phyloP scores from a whole-genome alignment of 805 yeast genomes.

The Yarrowia sp. region DNA sequence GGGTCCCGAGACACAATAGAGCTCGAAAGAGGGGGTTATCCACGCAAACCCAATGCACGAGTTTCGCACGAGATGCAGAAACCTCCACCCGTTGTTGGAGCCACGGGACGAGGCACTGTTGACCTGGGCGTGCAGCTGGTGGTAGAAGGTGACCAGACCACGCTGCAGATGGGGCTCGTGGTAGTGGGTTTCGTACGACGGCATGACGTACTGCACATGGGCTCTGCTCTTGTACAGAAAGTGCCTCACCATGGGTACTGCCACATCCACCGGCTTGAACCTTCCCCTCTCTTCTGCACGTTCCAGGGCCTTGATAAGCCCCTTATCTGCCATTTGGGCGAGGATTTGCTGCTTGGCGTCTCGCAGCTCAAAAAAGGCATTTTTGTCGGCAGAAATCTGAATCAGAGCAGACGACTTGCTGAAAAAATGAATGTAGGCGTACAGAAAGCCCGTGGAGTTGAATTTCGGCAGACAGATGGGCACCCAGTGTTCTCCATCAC shows the following conservation, averaged over 20 bases:
- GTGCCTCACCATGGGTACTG: conserved; percentile 62
- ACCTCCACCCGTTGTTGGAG: conserved; percentile 33
- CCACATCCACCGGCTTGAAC: conserved; percentile 49
- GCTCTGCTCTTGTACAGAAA: conserved; percentile 73
- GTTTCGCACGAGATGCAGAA: conserved; percentile 33
- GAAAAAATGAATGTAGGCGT: conserved; percentile 69
- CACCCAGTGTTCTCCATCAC: conserved; percentile 73
- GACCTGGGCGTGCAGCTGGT: conserved; percentile 39
- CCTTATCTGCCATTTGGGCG: conserved; percentile 40
- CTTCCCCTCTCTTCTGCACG: conserved; percentile 39
- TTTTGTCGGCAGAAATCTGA: conserved; percentile 65
- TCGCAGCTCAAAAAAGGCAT: conserved; percentile 73
- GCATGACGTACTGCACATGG: conserved; percentile 61
- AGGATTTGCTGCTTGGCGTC: conserved; percentile 54
- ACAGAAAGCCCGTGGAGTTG: conserved; percentile 81
- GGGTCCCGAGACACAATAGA: conserved; percentile 61
- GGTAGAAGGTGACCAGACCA: conserved; percentile 34
- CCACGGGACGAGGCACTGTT: conserved; percentile 30
- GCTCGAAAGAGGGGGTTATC: conserved; percentile 58
- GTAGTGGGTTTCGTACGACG: conserved; percentile 41
- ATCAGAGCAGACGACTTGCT: conserved; percentile 44
- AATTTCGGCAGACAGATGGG: conserved; percentile 91
- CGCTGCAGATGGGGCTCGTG: conserved; percentile 31
- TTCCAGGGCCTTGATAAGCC: conserved; percentile 41
- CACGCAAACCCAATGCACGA: conserved; percentile 47